phyloP scores from a whole-genome alignment of 2,329 filamentous ascomycete species.

The Graphilbum fragrans region DNA sequence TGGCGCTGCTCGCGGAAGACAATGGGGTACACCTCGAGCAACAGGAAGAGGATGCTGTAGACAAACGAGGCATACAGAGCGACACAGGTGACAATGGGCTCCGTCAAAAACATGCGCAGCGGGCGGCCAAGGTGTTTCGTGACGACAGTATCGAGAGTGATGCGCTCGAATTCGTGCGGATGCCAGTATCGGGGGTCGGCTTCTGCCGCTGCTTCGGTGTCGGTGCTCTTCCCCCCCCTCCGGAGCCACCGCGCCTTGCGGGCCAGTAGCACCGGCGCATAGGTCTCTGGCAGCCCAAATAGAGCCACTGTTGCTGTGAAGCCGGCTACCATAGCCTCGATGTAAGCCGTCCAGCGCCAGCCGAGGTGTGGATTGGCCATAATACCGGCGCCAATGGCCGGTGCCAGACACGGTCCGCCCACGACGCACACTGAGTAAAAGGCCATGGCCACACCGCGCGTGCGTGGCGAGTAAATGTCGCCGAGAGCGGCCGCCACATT shows the following conservation, averaged over 20 bases:
- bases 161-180: conserved; percentile 49
- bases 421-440: conserved; percentile 25
- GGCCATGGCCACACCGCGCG: conserved; percentile 41
- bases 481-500: conserved; percentile 52
- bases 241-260: conserved; percentile 38
- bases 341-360: conserved; percentile 17
- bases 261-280: conserved; percentile 34
- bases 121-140: conserved; percentile 59
- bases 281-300: conserved; percentile 17
- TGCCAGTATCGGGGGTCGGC: conserved; percentile 15
- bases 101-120: conserved; percentile 57
- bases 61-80: conserved; percentile 37
- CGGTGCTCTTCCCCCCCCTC: conserved; percentile 14
- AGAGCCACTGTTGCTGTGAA: conserved; percentile 12
- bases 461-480: conserved; percentile 43
- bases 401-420: conserved; percentile 26
- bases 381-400: conserved; percentile 27
- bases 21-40: conserved; percentile 42
- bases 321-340: conserved; percentile 14
- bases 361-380: conserved; percentile 11
- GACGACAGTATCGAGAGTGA: conserved; percentile 43
- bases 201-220: conserved; percentile 28
- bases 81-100: conserved; percentile 49
- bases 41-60: conserved; percentile 43
- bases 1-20: conserved; percentile 38